Percentiles rank a stretch among this genome's conserved stretches.
Evolutionary conservation across 192 early-diverging fungal species (phyloP).

Genomic region (Linnemannia exigua): DNA sequence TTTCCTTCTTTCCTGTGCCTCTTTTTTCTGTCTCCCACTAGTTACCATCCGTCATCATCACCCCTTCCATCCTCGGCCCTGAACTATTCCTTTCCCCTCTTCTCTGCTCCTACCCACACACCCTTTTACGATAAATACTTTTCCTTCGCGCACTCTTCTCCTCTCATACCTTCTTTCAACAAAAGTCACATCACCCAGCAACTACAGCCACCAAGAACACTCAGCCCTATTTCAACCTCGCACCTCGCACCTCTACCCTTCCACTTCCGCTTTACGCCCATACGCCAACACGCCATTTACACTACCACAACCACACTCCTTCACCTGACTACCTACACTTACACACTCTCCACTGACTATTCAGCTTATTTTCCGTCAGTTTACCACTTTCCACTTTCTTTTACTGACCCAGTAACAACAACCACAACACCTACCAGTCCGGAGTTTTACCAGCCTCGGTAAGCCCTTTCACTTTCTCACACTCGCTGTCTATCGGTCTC

Average conservation of each 20-base stretch:
- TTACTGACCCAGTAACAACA: too few relatives aligned
- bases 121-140: neutral
- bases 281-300: neutral
- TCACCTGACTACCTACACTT: too few relatives aligned
- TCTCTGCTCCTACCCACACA: too few relatives aligned
- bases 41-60: too few relatives aligned
- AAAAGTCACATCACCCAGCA: neutral
- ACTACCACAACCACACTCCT: too few relatives aligned
- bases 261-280: neutral
- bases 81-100: neutral
- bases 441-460: slow-evolving; percentile 4
- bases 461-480: neutral
- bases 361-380: neutral
- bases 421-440: neutral
- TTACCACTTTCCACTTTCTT: neutral
- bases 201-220: neutral
- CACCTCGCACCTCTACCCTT: neutral
- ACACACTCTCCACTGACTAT: neutral
- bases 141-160: neutral
- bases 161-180: neutral
- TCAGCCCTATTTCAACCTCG: neutral
- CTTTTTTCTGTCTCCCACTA: too few relatives aligned
- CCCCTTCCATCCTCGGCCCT: neutral
- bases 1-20: neutral
- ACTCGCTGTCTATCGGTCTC: neutral